Evolutionary conservation across 2,329 filamentous ascomycete species (phyloP).

Genomic region (Venturia nashicola): DNA sequence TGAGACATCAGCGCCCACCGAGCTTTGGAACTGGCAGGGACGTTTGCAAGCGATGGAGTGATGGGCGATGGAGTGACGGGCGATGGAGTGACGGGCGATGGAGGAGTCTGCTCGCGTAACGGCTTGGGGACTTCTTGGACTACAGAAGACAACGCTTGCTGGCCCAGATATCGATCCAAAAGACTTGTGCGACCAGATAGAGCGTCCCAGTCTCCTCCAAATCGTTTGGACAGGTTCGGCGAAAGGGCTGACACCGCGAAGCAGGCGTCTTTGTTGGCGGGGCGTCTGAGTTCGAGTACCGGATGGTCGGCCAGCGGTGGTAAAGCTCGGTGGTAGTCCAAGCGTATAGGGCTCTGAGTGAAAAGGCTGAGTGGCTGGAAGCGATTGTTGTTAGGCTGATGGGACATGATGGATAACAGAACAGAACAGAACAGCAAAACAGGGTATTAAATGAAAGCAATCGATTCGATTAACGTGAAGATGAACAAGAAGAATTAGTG

Average conservation of each 20-base stretch:
- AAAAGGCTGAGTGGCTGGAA: neutral
- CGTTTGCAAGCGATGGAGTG: neutral
- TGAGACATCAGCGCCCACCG: neutral
- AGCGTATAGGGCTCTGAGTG: neutral
- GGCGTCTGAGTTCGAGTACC: neutral
- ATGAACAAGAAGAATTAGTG: neutral
- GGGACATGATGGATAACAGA: neutral
- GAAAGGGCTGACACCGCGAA: neutral
- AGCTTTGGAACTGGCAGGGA: neutral
- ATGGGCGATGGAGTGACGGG: no score
- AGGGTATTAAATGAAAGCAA: neutral
- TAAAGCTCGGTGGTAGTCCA: neutral
- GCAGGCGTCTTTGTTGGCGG: constrained; percentile 2
- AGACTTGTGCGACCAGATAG: neutral
- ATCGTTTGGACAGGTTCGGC: neutral
- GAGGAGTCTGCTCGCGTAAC: neutral
- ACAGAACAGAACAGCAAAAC: neutral
- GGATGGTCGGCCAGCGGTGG: neutral
- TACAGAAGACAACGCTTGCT: no score
- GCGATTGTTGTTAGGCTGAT: neutral
- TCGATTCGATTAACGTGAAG: neutral
- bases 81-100: neutral
- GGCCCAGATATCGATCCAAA: neutral
- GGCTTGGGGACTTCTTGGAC: neutral
- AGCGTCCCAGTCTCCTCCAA: neutral